These are phyloP conservation scores for Cyclotella distinguenda DNA, from an alignment of 108 stramenopile species.

Conservation along the genomic window DNA sequence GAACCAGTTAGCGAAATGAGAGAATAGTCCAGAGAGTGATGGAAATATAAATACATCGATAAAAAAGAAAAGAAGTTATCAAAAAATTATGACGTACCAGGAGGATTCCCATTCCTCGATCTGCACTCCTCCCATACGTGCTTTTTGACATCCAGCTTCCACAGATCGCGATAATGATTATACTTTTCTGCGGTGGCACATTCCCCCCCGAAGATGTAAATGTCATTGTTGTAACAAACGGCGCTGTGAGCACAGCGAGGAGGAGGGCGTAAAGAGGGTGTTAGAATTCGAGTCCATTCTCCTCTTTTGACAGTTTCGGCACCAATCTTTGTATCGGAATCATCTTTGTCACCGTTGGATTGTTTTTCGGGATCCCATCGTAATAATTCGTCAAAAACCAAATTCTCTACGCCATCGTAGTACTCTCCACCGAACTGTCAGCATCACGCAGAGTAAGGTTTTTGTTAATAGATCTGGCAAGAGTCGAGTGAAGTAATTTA, in stretches of 20 bases:
- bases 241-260: constrained; percentile 93
- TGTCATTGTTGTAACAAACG: constrained; percentile 81
- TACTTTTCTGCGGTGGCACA: constrained; percentile 89
- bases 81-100: constrained; percentile 6
- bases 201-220: constrained; percentile 97
- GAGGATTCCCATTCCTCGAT: constrained; percentile 61
- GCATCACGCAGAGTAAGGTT: not conserved
- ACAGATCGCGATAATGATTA: constrained; percentile 94
- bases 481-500: too few relatives aligned
- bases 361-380: constrained; percentile 63
- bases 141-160: constrained; percentile 85
- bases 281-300: constrained; percentile 77
- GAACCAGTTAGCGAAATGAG: not conserved
- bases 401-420: constrained; percentile 91
- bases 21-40: not conserved
- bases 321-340: not conserved
- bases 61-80: too few relatives aligned
- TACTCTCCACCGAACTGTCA: constrained; percentile 92
- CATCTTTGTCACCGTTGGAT: constrained; percentile 28
- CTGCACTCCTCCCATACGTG: constrained; percentile 84
- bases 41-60: too few relatives aligned
- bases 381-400: constrained; percentile 89
- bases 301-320: constrained; percentile 1
- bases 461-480: too few relatives aligned
- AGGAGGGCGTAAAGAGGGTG: constrained; percentile 70